Evolutionary conservation across 805 yeast species (phyloP).

Genomic region (Wickerhamiella kurtzmanii): DNA sequence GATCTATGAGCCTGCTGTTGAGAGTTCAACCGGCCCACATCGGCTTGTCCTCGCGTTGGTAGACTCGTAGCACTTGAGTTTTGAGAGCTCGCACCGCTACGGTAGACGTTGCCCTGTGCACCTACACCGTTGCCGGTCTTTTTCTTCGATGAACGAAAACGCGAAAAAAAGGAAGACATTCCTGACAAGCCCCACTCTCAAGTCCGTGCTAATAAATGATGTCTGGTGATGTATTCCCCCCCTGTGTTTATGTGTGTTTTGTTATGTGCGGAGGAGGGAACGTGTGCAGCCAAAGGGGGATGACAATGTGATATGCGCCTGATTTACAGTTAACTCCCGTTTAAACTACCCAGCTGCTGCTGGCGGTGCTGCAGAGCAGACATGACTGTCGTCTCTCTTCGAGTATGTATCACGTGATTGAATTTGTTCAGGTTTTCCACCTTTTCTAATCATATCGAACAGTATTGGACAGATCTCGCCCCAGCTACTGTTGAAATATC

Average conservation of each 20-base stretch:
- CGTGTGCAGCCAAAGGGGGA: neutral
- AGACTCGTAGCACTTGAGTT: constrained; percentile 1
- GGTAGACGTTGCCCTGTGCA: neutral
- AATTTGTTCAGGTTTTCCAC: no score
- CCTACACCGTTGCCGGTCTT: neutral
- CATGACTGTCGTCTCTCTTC: no score
- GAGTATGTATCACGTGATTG: no score
- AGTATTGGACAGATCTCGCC: no score
- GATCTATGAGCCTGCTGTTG: no score
- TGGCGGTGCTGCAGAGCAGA: no score
- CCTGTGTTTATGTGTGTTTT: neutral
- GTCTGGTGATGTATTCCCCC: neutral
- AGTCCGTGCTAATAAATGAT: neutral
- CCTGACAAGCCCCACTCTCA: neutral
- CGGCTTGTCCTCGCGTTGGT: neutral
- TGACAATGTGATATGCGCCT: neutral
- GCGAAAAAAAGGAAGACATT: constrained; percentile 1
- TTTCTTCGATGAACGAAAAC: neutral
- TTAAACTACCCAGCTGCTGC: no score
- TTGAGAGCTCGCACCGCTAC: neutral
- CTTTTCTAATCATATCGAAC: no score
- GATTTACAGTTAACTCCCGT: no score
- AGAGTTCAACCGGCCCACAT: neutral
- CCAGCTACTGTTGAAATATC: no score
- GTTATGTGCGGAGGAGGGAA: neutral